Conservation (phyloP, 176 grass and related monocot genomes). For the Cocos nucifera region DNA sequence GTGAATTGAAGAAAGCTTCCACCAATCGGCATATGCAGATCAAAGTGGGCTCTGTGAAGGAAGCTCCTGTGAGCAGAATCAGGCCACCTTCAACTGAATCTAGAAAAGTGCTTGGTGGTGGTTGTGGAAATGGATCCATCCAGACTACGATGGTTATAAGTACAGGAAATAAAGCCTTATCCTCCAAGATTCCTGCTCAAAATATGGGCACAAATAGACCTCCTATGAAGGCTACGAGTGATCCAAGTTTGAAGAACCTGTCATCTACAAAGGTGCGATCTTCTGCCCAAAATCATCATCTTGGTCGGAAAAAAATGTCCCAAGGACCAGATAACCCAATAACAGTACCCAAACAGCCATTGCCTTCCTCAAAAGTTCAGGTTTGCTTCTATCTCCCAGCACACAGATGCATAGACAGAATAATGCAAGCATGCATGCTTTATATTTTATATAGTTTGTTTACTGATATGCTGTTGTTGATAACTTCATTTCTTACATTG, state of each 20-base stretch:
- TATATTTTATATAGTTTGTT: background rate
- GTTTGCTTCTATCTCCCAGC: slow-evolving; percentile 19
- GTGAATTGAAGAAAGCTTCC: slow-evolving; percentile 31
- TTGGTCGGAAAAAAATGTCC: slow-evolving; percentile 20
- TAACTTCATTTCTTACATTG: background rate
- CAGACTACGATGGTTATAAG: background rate
- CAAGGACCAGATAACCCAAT: slow-evolving; percentile 17
- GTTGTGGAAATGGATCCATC: slow-evolving; percentile 6
- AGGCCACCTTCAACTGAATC: slow-evolving; percentile 19
- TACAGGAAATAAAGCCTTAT: slow-evolving; percentile 10
- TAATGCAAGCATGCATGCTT: background rate
- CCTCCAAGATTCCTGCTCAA: slow-evolving; percentile 12
- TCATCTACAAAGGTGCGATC: slow-evolving; percentile 22
- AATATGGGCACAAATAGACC: too few relatives aligned
- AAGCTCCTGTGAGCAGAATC: slow-evolving; percentile 9
- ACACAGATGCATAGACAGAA: too few relatives aligned
- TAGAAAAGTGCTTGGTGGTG: slow-evolving; percentile 5
- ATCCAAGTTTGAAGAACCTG: slow-evolving; percentile 22
- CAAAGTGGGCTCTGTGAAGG: slow-evolving; percentile 15
- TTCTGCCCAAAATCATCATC: slow-evolving; percentile 22
- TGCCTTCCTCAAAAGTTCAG: slow-evolving; percentile 33
- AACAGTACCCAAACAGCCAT: slow-evolving; percentile 17
- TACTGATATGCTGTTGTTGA: background rate
- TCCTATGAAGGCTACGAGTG: slow-evolving; percentile 17
- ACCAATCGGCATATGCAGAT: slow-evolving; percentile 23